Percentiles rank a stretch among this genome's conserved stretches.
These are phyloP conservation scores for Epipyxis sp. DNA, from an alignment of 108 stramenopile species.

Conservation along the genomic window DNA sequence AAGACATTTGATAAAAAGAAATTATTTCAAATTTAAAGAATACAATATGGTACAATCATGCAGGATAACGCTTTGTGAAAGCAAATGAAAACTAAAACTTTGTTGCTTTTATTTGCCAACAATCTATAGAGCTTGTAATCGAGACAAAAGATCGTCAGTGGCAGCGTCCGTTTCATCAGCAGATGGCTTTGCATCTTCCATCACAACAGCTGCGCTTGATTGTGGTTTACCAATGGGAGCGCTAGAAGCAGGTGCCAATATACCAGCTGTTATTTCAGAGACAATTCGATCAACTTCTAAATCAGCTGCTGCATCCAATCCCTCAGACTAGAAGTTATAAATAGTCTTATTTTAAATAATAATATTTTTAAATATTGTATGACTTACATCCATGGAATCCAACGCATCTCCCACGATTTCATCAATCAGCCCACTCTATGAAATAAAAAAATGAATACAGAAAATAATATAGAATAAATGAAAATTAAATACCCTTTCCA, in stretches of 20 bases:
- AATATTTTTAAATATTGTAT: not conserved
- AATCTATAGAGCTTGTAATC: constrained; percentile 15
- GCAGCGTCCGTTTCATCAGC: not conserved
- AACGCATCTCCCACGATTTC: constrained; percentile 25
- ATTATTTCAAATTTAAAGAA: too few relatives aligned
- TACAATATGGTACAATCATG: too few relatives aligned
- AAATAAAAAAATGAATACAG: not conserved
- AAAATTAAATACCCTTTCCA: constrained; percentile 1
- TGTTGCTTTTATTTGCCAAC: not conserved
- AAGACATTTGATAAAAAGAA: too few relatives aligned
- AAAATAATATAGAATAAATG: not conserved
- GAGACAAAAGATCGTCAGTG: not conserved
- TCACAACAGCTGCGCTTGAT: not conserved
- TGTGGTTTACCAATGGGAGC: not conserved
- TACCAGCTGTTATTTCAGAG: constrained; percentile 16
- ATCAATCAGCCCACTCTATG: constrained; percentile 13
- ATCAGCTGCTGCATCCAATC: constrained; percentile 24
- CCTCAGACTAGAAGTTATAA: constrained; percentile 10
- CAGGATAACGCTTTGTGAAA: not conserved
- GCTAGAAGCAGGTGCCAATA: not conserved
- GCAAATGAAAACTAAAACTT: not conserved
- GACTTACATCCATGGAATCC: constrained; percentile 8
- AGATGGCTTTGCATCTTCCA: not conserved
- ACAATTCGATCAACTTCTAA: constrained; percentile 17
- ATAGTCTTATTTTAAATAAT: not conserved